phyloP scores from a whole-genome alignment of 257 asterid species.

The Gentiana macrophylla region DNA sequence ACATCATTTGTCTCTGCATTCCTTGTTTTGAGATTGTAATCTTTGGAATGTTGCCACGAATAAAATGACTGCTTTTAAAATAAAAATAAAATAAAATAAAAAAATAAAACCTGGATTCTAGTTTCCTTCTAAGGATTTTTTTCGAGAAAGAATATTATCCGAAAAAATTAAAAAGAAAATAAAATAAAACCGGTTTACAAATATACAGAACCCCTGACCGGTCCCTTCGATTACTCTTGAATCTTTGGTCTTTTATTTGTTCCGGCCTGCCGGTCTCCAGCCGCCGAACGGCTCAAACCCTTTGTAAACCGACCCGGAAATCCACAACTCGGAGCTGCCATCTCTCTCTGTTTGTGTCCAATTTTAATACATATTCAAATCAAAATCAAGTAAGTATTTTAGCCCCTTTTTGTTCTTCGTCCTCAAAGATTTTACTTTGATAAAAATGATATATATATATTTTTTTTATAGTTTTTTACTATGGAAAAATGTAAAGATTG shows the following conservation, averaged over 20 bases:
- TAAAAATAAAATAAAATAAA: no score
- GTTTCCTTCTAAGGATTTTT: no score
- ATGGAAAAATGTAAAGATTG: no score
- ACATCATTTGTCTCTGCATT: no score
- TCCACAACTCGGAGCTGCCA: conserved; percentile 36
- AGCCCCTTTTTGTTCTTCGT: conserved; percentile 6
- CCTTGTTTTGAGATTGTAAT: no score
- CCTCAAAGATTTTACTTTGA: conserved; percentile 4
- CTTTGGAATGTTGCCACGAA: no score
- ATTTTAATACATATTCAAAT: conserved; percentile 10
- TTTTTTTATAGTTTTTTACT: background rate
- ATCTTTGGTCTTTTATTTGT: conserved; percentile 3
- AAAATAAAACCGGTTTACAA: background rate
- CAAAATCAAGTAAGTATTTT: conserved; percentile 38
- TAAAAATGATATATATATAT: background rate
- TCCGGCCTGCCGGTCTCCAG: background rate
- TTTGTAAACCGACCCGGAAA: conserved; percentile 14
- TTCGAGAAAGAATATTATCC: no score
- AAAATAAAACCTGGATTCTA: no score
- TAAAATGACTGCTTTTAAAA: no score
- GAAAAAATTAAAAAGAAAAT: background rate
- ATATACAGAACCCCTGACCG: conserved; percentile 31
- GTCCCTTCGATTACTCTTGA: conserved; percentile 38
- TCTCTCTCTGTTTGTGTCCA: conserved; percentile 3
- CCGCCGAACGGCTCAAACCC: no score